Evolutionary conservation across 148 eudicot genomes (phyloP), one percentile per base, ranked within the genome.

Genomic region (Fagopyrum esculentum): DNA sequence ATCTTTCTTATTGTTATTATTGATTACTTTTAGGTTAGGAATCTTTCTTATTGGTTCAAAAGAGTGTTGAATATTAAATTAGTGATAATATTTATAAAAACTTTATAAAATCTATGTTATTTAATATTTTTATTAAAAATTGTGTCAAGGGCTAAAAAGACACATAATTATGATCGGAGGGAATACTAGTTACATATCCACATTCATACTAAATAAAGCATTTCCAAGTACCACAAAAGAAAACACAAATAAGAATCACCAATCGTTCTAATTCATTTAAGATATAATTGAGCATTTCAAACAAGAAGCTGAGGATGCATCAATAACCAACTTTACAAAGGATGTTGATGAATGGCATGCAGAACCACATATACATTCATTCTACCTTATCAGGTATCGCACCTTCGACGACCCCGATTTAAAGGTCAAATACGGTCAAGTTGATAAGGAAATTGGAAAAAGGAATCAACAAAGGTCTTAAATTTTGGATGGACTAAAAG

Each of bases 321-420:
- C 90, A 4, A 84, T 63, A 46, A 71, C 80, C 49, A 78, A 84
- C 77, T 55, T 91, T 61, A 89, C 92, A 0, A 92, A 86, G 87
- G 85, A 90, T 26, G 90, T 79, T 82, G 93, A 90, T 69, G 96
- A 92, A 48, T 95, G 99, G 99, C 96, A 97, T 17, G 91, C 72
- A 56, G 84, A 83, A 16, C 73, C 75, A 45, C 80, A 89, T 84
- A 68, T 83, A 40, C 87, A 95, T 82, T 77, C 85, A 0, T 90
- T 92, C 78, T 90, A 84, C 74, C 75, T 88, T 68, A 84, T 87
- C 72, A 92, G 78, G 82, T 86, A 85, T 79, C 84, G 97, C 8
- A 44, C 81, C 4, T 83, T 57, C 17, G 99, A 95, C 1, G 99
- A 95, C 80, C 91, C 91, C 13, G 87, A 74, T 46, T 71, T 90